Conservation (phyloP, 2,329 filamentous ascomycete species). For the Pseudopithomyces maydicus region DNA sequence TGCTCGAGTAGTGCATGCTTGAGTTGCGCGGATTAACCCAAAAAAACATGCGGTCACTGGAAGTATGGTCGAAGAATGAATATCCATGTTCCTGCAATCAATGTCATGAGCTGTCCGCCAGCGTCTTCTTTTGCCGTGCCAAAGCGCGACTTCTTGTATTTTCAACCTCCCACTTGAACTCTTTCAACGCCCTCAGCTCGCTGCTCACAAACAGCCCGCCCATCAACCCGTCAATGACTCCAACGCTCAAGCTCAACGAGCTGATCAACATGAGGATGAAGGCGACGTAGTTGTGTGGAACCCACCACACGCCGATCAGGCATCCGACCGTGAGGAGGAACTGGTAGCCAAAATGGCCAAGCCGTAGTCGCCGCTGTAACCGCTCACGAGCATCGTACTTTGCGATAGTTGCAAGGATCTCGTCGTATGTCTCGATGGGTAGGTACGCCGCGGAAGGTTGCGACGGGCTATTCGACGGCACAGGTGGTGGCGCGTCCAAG, state of each 20-base stretch:
- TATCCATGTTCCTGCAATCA: background rate
- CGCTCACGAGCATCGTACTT: conserved; percentile 74
- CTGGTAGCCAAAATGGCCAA: conserved; percentile 73
- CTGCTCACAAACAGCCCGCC: conserved; percentile 84
- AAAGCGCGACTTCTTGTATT: conserved; percentile 37
- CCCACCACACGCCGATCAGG: conserved; percentile 85
- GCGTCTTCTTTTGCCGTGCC: conserved; percentile 12
- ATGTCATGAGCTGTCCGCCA: background rate
- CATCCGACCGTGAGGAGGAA: conserved; percentile 73
- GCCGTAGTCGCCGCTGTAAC: conserved; percentile 72
- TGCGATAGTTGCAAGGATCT: conserved; percentile 73
- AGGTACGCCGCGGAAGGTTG: conserved; percentile 41
- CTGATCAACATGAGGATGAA: conserved; percentile 82
- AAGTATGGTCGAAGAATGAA: too few relatives aligned
- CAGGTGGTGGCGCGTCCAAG: conserved; percentile 12
- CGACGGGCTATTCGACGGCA: conserved; percentile 14
- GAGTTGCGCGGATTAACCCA: too few relatives aligned
- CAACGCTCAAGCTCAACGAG: conserved; percentile 75
- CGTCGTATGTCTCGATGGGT: conserved; percentile 64
- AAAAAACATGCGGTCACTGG: too few relatives aligned
- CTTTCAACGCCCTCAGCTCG: conserved; percentile 80
- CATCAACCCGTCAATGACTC: conserved; percentile 83
- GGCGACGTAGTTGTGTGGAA: conserved; percentile 72
- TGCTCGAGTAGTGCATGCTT: too few relatives aligned
- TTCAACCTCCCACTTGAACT: conserved; percentile 90